A percentile compares a stretch with the other conserved stretches of the same genome.
phyloP scores from a whole-genome alignment of 257 asterid genomes.

The Nicotiana tomentosiformis region DNA sequence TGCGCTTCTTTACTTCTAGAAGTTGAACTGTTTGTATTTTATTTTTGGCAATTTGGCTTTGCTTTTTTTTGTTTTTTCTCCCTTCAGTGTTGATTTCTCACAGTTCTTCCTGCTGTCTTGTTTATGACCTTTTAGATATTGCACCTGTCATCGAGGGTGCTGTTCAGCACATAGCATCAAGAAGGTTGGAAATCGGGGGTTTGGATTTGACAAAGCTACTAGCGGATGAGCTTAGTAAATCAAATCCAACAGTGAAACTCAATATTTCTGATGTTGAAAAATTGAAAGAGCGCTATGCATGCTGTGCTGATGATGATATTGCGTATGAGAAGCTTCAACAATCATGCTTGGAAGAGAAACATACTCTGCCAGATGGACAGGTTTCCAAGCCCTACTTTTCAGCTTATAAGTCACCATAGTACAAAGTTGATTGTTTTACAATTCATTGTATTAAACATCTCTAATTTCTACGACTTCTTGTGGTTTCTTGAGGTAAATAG shows the following conservation, averaged over 20 bases:
- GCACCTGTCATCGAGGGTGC: slow-evolving; percentile 98
- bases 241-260: slow-evolving; percentile 58
- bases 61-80: not conserved
- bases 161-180: slow-evolving; percentile 90
- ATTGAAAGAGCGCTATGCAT: slow-evolving; percentile 73
- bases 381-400: slow-evolving; percentile 25
- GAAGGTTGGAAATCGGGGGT: slow-evolving; percentile 91
- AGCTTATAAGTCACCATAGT: slow-evolving; percentile 3
- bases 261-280: slow-evolving; percentile 65
- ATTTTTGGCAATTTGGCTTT: not conserved
- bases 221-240: slow-evolving; percentile 55
- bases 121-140: slow-evolving; percentile 47
- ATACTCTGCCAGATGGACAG: slow-evolving; percentile 96
- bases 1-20: not conserved
- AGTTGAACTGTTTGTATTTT: not conserved
- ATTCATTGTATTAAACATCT: not conserved
- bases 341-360: slow-evolving; percentile 65
- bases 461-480: not conserved
- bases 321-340: slow-evolving; percentile 49
- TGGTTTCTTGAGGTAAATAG: not conserved
- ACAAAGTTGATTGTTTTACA: not conserved
- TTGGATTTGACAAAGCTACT: slow-evolving; percentile 73
- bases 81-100: not conserved
- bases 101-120: not conserved
- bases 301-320: slow-evolving; percentile 70